Evolutionary conservation across 2,329 filamentous ascomycete species (phyloP).

Genomic region (Pseudogymnoascus pannorum): DNA sequence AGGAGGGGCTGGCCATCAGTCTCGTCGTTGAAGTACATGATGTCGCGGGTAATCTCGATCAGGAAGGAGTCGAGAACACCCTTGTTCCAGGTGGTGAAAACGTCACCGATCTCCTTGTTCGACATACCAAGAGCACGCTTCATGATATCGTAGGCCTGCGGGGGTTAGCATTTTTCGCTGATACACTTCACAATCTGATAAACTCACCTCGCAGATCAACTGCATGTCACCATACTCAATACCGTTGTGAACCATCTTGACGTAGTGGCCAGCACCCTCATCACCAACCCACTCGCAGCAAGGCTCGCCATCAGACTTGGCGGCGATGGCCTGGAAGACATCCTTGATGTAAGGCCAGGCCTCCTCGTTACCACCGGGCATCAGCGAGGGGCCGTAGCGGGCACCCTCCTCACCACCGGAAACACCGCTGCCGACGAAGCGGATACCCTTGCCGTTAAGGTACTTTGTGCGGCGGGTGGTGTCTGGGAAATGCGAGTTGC

Average conservation of each 20-base stretch:
- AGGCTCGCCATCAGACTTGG: constrained; percentile 93
- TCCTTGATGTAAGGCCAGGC: constrained; percentile 99
- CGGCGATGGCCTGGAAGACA: constrained; percentile 94
- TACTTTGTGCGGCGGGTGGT: constrained; percentile 95
- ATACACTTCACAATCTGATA: background rate
- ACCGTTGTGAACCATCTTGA: constrained; percentile 99
- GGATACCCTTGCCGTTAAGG: constrained; percentile 77
- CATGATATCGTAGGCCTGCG: constrained; percentile 96
- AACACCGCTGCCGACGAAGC: constrained; percentile 94
- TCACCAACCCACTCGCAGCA: constrained; percentile 99
- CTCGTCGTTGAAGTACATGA: constrained; percentile 97
- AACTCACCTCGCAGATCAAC: constrained; percentile 88
- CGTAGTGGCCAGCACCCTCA: constrained; percentile 98
- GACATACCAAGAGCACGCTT: constrained; percentile 89
- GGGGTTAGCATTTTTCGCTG: background rate
- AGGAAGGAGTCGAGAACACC: constrained; percentile 98
- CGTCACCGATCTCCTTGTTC: constrained; percentile 92
- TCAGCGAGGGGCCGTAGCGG: constrained; percentile 91
- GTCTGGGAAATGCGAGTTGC: constrained; percentile 98
- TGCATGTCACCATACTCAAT: constrained; percentile 99
- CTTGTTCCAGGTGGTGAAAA: constrained; percentile 95
- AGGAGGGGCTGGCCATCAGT: constrained; percentile 75
- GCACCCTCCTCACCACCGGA: constrained; percentile 99
- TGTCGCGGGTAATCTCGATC: constrained; percentile 97
- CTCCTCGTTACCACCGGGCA: constrained; percentile 98